Conservation (phyloP, 225 moss, liverwort and hornwort species). For the Straminergon stramineum region DNA sequence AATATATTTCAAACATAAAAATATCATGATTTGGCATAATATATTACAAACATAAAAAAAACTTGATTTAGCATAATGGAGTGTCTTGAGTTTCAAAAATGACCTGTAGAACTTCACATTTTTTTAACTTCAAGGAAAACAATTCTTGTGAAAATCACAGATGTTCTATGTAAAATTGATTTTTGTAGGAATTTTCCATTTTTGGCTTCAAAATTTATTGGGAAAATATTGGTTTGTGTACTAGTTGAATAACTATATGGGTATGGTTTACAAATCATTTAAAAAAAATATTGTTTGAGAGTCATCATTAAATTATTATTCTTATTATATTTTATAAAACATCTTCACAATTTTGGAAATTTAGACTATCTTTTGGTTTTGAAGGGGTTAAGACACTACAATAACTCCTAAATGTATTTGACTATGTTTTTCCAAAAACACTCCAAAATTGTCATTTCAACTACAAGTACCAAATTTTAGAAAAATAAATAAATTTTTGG, state of each 20-base stretch:
- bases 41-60: neutral
- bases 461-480: no score
- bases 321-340: neutral
- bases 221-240: neutral
- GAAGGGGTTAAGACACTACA: neutral
- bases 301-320: neutral
- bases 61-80: neutral
- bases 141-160: neutral
- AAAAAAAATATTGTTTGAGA: neutral
- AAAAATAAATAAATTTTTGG: no score
- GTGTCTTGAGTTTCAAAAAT: neutral
- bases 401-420: no score
- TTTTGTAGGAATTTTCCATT: neutral
- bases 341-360: neutral
- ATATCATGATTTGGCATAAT: neutral
- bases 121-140: neutral
- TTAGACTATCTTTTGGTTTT: accelerated
- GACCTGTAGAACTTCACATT: neutral
- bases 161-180: neutral
- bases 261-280: neutral
- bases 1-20: neutral
- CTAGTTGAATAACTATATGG: neutral
- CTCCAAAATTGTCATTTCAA: no score
- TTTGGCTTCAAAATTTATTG: neutral
- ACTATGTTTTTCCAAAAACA: no score